Percentiles rank a stretch among this genome's conserved stretches.
phyloP scores from a whole-genome alignment of 2,329 filamentous ascomycete species.

The Lachnellula arida region DNA sequence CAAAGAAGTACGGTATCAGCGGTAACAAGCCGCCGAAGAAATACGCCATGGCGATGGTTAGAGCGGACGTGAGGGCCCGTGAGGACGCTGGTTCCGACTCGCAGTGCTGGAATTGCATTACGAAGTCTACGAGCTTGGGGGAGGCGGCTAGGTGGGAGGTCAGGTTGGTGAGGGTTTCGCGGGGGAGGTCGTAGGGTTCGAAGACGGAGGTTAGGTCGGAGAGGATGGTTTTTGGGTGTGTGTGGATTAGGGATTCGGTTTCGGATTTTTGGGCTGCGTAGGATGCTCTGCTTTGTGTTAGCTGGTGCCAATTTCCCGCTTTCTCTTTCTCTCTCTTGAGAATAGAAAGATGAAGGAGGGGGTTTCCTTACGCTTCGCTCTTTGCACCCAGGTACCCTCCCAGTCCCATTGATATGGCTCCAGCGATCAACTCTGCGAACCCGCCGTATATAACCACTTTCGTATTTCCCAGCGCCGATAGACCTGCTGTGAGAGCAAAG shows the following conservation, averaged over 20 bases:
- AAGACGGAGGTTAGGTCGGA: conserved; percentile 33
- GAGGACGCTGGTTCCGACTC: conserved; percentile 28
- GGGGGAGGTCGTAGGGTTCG: conserved; percentile 30
- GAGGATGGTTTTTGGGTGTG: conserved; percentile 24
- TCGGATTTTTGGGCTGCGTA: conserved; percentile 28
- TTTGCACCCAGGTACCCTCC: conserved; percentile 54
- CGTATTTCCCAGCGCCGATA: conserved; percentile 45
- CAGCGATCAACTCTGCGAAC: conserved; percentile 56
- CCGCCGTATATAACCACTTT: conserved; percentile 54
- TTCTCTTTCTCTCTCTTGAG: background rate
- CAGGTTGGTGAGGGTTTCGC: conserved; percentile 30
- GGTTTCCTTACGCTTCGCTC: conserved; percentile 40
- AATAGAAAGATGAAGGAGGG: too few relatives aligned
- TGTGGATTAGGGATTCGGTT: conserved; percentile 24
- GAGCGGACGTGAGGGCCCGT: conserved; percentile 38
- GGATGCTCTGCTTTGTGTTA: conserved; percentile 28
- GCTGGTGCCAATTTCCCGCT: background rate
- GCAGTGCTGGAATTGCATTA: conserved; percentile 35
- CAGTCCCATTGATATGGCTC: conserved; percentile 58
- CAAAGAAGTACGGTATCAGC: conserved; percentile 51
- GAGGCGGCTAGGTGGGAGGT: conserved; percentile 31
- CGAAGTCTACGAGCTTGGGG: conserved; percentile 35
- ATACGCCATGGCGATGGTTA: conserved; percentile 53
- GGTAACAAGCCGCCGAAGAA: conserved; percentile 54
- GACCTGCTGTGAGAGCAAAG: conserved; percentile 57